Percentiles rank a stretch among this genome's conserved stretches.
These are phyloP conservation scores for Amborella trichopoda DNA, from an alignment of 164 flowering plant species.

Conservation along the genomic window DNA sequence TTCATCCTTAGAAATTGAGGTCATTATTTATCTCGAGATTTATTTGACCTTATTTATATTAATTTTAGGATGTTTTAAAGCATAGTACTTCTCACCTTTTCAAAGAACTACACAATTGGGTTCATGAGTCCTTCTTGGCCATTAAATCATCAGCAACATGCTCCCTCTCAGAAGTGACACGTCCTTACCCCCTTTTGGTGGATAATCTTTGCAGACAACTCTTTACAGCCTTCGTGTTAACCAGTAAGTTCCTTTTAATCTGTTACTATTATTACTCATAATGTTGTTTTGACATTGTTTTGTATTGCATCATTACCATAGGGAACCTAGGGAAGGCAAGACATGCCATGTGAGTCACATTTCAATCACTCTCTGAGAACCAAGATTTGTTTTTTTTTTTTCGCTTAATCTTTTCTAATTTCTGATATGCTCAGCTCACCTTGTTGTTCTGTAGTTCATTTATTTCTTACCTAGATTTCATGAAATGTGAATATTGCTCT, in stretches of 20 bases:
- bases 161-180: constrained; percentile 16
- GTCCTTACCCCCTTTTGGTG: constrained; percentile 33
- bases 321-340: no score
- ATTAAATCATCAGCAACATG: constrained; percentile 26
- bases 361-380: no score
- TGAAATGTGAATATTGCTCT: no score
- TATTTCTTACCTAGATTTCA: no score
- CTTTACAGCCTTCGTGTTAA: constrained; percentile 53
- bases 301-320: no score
- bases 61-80: constrained; percentile 49
- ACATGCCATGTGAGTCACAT: no score
- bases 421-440: no score
- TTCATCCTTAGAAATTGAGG: neutral
- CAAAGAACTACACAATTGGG: constrained; percentile 51
- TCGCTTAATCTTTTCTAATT: no score
- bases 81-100: constrained; percentile 35
- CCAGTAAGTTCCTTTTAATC: constrained; percentile 34
- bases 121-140: constrained; percentile 36
- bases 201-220: constrained; percentile 34
- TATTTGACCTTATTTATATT: neutral
- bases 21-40: neutral
- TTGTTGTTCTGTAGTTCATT: no score
- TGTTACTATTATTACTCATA: no score
- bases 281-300: no score
- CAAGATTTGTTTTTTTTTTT: no score